These are phyloP conservation scores for Kwoniella newhampshirensis DNA, from an alignment of 768 basidiomycete genomes.

Conservation along the genomic window DNA sequence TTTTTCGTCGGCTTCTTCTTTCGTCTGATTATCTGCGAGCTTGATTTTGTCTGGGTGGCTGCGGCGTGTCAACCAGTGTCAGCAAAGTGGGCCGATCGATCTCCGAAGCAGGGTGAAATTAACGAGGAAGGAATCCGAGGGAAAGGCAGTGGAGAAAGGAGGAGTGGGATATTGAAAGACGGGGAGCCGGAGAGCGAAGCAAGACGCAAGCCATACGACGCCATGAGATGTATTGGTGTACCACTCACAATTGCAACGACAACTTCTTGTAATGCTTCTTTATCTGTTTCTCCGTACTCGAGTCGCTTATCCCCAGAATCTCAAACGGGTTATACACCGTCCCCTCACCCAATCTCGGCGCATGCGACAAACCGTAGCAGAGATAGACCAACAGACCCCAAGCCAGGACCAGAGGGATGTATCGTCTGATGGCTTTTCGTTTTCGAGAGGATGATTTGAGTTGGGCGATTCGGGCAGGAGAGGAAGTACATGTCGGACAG, in stretches of 20 bases:
- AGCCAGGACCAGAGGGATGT: slow-evolving; percentile 64
- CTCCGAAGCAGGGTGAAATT: too few relatives aligned
- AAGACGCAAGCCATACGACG: too few relatives aligned
- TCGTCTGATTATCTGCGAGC: slow-evolving; percentile 74
- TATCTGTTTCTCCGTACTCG: slow-evolving; percentile 77
- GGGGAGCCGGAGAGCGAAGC: too few relatives aligned
- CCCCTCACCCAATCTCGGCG: slow-evolving; percentile 60
- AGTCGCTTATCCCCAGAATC: slow-evolving; percentile 71
- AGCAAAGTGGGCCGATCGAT: too few relatives aligned
- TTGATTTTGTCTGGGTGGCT: slow-evolving; percentile 98
- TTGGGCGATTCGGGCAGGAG: slow-evolving; percentile 59
- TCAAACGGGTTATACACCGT: slow-evolving; percentile 91
- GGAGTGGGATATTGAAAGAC: too few relatives aligned
- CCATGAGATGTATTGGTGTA: slow-evolving; percentile 1
- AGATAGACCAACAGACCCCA: slow-evolving; percentile 73
- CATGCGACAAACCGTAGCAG: slow-evolving; percentile 63
- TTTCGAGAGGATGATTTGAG: slow-evolving; percentile 54
- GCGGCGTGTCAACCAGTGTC: background rate
- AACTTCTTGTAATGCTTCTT: slow-evolving; percentile 93
- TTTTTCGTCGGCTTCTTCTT: slow-evolving; percentile 77
- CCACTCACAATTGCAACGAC: slow-evolving; percentile 74
- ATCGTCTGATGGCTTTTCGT: slow-evolving; percentile 55
- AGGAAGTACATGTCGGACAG: slow-evolving; percentile 57
- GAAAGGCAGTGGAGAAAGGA: too few relatives aligned
- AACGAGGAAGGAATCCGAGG: too few relatives aligned